Base-by-base conservation (phyloP, 345 rosid species). In the Corchorus olitorius region DNA sequence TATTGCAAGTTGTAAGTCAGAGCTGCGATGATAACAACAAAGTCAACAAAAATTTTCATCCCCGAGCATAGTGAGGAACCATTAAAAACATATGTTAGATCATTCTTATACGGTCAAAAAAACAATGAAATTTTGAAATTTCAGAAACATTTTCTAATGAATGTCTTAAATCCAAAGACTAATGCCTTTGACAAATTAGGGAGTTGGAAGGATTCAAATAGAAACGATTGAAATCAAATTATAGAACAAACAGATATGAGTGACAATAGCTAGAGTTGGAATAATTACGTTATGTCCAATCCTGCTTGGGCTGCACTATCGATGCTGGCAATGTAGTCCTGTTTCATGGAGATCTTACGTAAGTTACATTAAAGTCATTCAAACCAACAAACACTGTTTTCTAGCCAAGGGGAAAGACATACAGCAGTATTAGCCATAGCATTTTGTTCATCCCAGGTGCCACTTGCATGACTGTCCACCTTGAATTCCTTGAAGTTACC, bases 1-100 rank as follows among this genome's bases (percentile, higher is more conserved):
- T 82, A 97, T 97, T 66, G 99, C 99, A 60, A 91, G 84, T 87
- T 94, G 97, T 71, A 94, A 89, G 88, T 97, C 99, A 77, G 97
- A 82, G 78, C 99, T 96, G 89, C 83, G 70, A 86, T 70, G 76
- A 82, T 39, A 56, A 68, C 48, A 54, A 13, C 65, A 61, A 4
- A 50, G 41, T 62, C 54, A 75, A 65, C 35, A 27, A 34, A 50
- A 69, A 16, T 8, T 64, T 9, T 65, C 22, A 20, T 48, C 17
- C 4, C 54, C 12, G 11, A 69, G 5, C 59, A 12, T 19, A 60
- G 27, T 45, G 20, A 60, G 71, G 55, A 77, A 48, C 37, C 22
- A 77, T 58, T 53, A 71, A 34, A 22, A 69, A 43, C 43, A 53
- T 17, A 27, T 33, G 9, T 13, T 35, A 64, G 3, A 53, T 52